These are phyloP conservation scores for Blastosporella zonata DNA, from an alignment of 1,284 basidiomycete species.

Conservation along the genomic window DNA sequence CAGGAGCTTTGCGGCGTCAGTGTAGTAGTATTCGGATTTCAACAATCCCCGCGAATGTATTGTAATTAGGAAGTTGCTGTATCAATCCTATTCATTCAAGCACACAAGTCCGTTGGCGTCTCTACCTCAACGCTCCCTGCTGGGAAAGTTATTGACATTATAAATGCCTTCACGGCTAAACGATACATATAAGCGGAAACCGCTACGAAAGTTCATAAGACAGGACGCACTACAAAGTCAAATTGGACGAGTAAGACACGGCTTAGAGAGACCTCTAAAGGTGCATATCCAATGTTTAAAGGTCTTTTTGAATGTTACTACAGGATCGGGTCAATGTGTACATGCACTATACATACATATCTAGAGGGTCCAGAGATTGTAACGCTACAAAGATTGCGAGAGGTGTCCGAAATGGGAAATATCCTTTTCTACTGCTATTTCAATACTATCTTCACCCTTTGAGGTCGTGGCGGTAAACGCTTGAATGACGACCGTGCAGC, in stretches of 20 bases:
- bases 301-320: no score
- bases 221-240: no score
- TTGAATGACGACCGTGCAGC: not conserved
- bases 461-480: not conserved
- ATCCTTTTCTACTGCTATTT: not conserved
- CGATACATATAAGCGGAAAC: no score
- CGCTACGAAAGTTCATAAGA: no score
- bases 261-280: no score
- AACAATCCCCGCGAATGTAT: constrained; percentile 51
- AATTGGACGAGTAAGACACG: no score
- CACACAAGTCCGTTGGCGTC: no score
- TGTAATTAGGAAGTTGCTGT: constrained; percentile 10
- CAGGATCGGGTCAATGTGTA: no score
- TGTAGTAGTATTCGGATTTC: constrained; percentile 52
- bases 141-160: no score
- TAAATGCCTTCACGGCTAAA: no score
- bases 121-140: no score
- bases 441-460: not conserved
- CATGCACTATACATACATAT: not conserved
- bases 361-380: constrained; percentile 1
- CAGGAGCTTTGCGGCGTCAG: constrained; percentile 37
- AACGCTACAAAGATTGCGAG: constrained; percentile 1
- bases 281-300: no score
- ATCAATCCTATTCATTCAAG: not conserved
- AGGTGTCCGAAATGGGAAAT: not conserved